Base-by-base conservation (phyloP, 441 rosid genomes). In the Cnidoscolus chayamansa region DNA sequence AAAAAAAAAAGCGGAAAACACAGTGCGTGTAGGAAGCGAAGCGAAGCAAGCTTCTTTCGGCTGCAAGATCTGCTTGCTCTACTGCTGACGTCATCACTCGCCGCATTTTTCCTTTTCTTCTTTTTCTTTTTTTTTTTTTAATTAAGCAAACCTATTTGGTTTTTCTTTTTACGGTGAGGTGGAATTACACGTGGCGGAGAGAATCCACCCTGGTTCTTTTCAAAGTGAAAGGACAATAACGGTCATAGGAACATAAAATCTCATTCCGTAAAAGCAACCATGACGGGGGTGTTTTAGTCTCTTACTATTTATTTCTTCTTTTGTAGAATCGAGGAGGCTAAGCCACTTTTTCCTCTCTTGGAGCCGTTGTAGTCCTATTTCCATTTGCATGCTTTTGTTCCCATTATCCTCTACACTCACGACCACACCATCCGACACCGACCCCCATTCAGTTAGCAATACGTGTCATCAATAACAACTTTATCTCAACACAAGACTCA, bases 31-130 rank as follows among this genome's bases (percentile, higher is more conserved):
- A 75, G 19, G 71, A 72, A 60, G 80, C 81, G 88, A 87, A 86
- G 81, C 81, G 88, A 87, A 86, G 81, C 81, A 87, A 86, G 81
- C 81, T 89, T 85, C 89, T 83, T 80, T 86, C 73, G 77, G 78
- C 82, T 82, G 84, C 87, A 75, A 89, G 95, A 91, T 89, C 95
- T 84, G 86, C 86, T 85, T 85, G 85, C 90, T 78, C 76, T 47
- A 3, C 16, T 70, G 84, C 77, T 85, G 84, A 87, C 79, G 80
- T 87, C 85, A 86, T 43, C 86, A 76, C 35, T 16, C 16, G 74
- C 70, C 63, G 56, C 76, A 15, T 67, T 72, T 60, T 35, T 6
- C 7, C 8, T 12, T 51, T 66, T 25, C 25, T 40, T 32, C 30
- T 11, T 49, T 59, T 51, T 70, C 63, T 16, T 35, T 55, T 9